Conservation (phyloP, 1,284 basidiomycete species). For the Pseudozyma sp. region DNA sequence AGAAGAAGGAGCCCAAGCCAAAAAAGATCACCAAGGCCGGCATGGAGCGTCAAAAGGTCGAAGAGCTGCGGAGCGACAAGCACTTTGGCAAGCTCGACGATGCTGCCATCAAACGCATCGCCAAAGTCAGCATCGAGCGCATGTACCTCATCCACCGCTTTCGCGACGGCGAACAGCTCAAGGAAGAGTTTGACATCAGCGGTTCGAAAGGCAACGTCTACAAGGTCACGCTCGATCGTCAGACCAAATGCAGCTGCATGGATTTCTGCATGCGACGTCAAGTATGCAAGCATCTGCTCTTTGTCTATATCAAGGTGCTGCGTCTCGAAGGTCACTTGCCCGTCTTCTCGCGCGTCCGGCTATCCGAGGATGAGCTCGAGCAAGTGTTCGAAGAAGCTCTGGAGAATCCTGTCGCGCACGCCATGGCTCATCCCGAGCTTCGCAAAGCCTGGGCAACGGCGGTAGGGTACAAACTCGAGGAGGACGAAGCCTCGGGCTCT, state of each 20-base stretch:
- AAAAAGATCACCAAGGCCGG: slow-evolving; percentile 30
- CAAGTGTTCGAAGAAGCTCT: slow-evolving; percentile 29
- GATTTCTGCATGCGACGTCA: slow-evolving; percentile 26
- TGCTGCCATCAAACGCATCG: slow-evolving; percentile 31
- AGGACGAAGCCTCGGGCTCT: slow-evolving; percentile 4
- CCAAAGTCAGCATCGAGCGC: slow-evolving; percentile 25
- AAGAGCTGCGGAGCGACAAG: slow-evolving; percentile 26
- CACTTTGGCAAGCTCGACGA: slow-evolving; percentile 35
- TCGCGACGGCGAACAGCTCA: slow-evolving; percentile 8
- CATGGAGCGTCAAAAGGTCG: slow-evolving; percentile 23
- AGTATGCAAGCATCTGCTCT: slow-evolving; percentile 44
- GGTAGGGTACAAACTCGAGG: slow-evolving; percentile 21
- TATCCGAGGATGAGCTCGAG: slow-evolving; percentile 15
- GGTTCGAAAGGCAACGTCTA: slow-evolving; percentile 45
- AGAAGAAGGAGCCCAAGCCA: slow-evolving; percentile 21
- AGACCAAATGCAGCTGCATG: slow-evolving; percentile 31
- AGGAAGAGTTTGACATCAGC: slow-evolving; percentile 37
- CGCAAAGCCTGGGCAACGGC: slow-evolving; percentile 39
- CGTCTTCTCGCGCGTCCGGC: slow-evolving; percentile 12
- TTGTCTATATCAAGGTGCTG: slow-evolving; percentile 47
- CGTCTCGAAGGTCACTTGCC: slow-evolving; percentile 31
- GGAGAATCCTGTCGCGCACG: slow-evolving; percentile 26
- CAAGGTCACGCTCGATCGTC: slow-evolving; percentile 28
- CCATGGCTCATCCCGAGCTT: slow-evolving; percentile 28
- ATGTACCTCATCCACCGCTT: slow-evolving; percentile 41